Conservation (phyloP, 805 yeast genomes). For the Lachancea lanzarotensis region DNA sequence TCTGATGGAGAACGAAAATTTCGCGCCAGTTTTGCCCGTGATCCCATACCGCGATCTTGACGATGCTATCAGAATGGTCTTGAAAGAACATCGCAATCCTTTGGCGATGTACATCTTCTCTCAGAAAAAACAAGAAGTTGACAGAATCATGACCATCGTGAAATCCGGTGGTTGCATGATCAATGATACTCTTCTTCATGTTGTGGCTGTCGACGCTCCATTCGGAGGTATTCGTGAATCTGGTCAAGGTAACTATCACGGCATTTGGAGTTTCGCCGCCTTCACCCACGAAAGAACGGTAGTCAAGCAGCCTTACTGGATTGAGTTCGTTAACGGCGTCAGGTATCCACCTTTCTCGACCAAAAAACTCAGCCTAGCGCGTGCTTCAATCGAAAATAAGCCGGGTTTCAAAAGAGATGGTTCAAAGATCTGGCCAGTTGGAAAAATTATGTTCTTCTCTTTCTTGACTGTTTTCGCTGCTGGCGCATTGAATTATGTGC, state of each 20-base stretch:
- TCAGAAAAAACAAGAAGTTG: conserved; percentile 40
- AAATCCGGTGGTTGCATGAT: conserved; percentile 69
- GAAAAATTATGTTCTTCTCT: neutral
- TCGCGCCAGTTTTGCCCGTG: conserved; percentile 83
- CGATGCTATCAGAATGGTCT: conserved; percentile 39
- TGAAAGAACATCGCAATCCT: conserved; percentile 60
- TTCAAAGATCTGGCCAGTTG: conserved; percentile 13
- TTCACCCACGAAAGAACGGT: conserved; percentile 72
- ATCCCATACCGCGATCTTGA: conserved; percentile 44
- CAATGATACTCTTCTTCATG: conserved; percentile 70
- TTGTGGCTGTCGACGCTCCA: conserved; percentile 61
- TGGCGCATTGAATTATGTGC: neutral
- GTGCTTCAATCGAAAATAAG: conserved; percentile 25
- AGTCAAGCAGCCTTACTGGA: conserved; percentile 57
- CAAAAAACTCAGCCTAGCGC: conserved; percentile 29
- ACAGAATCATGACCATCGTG: conserved; percentile 43
- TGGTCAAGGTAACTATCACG: conserved; percentile 82
- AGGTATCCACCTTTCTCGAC: conserved; percentile 60
- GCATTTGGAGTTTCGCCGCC: conserved; percentile 57
- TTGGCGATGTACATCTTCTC: conserved; percentile 72
- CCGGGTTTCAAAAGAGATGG: conserved; percentile 37
- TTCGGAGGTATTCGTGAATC: conserved; percentile 90
- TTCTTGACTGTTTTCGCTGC: conserved; percentile 1
- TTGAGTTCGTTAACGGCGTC: conserved; percentile 49
- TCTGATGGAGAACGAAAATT: conserved; percentile 68